These are phyloP conservation scores for Daldinia grandis DNA, from an alignment of 495 filamentous ascomycete species.

Conservation along the genomic window DNA sequence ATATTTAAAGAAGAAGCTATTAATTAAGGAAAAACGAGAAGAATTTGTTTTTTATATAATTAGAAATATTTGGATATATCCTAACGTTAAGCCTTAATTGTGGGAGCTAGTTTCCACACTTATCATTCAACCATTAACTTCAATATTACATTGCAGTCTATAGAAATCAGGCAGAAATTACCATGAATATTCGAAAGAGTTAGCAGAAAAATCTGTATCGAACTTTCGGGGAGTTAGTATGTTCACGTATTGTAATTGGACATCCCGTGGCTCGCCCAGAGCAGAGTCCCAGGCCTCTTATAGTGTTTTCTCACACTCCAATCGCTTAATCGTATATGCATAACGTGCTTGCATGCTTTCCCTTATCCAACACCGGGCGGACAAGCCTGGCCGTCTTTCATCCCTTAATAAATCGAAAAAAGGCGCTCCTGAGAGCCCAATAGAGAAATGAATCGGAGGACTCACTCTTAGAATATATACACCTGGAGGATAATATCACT, in stretches of 20 bases:
- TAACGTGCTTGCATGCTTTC: neutral
- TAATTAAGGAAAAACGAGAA: too few species aligned
- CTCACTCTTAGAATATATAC: conserved; percentile 5
- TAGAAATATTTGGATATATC: too few species aligned
- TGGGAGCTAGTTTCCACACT: too few species aligned
- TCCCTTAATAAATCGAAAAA: neutral
- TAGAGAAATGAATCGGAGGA: neutral
- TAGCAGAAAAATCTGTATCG: neutral
- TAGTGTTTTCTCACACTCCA: neutral
- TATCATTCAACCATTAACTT: too few species aligned
- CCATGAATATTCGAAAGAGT: neutral
- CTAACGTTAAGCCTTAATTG: too few species aligned
- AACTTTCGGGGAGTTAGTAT: neutral
- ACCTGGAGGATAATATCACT: conserved; percentile 4
- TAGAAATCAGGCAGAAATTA: neutral
- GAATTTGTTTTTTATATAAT: too few species aligned
- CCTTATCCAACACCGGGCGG: neutral
- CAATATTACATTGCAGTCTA: neutral
- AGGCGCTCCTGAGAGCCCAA: neutral
- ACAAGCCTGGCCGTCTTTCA: neutral
- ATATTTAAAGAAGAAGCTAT: too few species aligned
- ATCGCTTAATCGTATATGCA: neutral
- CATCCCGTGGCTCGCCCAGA: conserved; percentile 2
- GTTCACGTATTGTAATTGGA: neutral
- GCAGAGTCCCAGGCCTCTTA: neutral